A percentile compares a stretch with the other conserved stretches of the same genome.
Evolutionary conservation across 192 early-diverging fungal species (phyloP).

Genomic region (Mycoemilia scoparia): DNA sequence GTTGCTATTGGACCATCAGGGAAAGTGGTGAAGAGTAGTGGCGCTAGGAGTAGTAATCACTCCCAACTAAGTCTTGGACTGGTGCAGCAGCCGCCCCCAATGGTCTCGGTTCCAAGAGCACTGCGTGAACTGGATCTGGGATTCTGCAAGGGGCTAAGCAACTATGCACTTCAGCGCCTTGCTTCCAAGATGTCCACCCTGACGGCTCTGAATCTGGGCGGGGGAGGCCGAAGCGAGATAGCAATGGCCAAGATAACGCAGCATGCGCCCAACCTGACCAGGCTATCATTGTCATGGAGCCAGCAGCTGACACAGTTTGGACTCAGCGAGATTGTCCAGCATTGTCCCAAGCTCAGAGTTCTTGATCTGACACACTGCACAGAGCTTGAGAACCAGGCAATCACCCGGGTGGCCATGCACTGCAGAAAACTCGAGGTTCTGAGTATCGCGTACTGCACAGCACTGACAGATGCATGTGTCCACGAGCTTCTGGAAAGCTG

Average conservation of each 20-base stretch:
- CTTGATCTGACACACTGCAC: constrained; percentile 37
- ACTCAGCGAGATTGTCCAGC: constrained; percentile 31
- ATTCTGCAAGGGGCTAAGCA: constrained; percentile 39
- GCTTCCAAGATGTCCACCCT: constrained; percentile 26
- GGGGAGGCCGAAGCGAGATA: constrained; percentile 34
- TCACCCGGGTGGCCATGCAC: constrained; percentile 26
- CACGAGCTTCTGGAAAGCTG: constrained; percentile 18
- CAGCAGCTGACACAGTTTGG: constrained; percentile 32
- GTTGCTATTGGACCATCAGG: constrained; percentile 4
- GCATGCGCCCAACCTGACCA: constrained; percentile 22
- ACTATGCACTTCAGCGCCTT: constrained; percentile 33
- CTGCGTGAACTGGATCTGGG: constrained; percentile 31
- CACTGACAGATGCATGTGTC: constrained; percentile 29
- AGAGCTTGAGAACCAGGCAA: constrained; percentile 30
- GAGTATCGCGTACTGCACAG: constrained; percentile 31
- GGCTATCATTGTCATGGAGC: constrained; percentile 39
- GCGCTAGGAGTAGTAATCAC: neutral
- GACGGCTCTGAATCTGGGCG: constrained; percentile 29
- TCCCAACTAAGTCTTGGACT: neutral
- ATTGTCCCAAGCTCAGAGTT: constrained; percentile 25
- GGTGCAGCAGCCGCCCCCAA: neutral
- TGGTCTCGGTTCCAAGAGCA: constrained; percentile 6
- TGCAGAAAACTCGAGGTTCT: constrained; percentile 15
- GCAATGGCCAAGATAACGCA: constrained; percentile 34
- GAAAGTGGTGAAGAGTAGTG: constrained; percentile 4